Conservation (phyloP, 495 filamentous ascomycete genomes). For the Cladorrhinum samala region DNA sequence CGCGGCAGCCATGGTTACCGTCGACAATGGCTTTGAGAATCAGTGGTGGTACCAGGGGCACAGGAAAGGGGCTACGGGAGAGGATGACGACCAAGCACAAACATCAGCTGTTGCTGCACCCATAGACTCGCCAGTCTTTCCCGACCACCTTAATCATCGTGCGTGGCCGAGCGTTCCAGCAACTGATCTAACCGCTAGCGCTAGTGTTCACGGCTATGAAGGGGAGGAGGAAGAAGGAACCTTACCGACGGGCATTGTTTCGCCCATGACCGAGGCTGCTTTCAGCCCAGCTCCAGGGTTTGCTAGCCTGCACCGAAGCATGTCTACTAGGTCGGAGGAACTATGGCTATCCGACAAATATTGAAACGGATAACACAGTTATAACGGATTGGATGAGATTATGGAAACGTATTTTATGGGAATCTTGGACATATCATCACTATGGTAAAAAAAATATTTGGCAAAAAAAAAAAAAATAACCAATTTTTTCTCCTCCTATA, state of each 20-base stretch:
- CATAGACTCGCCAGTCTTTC: background rate
- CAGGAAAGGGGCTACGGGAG: conserved; percentile 17
- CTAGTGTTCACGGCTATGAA: background rate
- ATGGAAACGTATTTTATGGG: no score
- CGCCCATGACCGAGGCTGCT: conserved; percentile 16
- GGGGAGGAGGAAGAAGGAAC: background rate
- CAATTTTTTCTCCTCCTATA: background rate
- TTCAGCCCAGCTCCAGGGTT: conserved; percentile 11
- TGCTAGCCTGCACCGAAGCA: conserved; percentile 13
- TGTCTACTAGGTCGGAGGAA: conserved; percentile 29
- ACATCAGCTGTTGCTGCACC: background rate
- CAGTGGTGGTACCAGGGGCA: conserved; percentile 45
- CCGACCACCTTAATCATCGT: background rate
- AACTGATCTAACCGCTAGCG: background rate
- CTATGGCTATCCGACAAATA: conserved; percentile 15
- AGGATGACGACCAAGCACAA: background rate
- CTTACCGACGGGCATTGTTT: conserved; percentile 7
- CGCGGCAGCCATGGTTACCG: conserved; percentile 50
- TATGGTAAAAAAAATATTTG: background rate
- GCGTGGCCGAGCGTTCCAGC: background rate
- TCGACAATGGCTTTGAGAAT: conserved; percentile 48
- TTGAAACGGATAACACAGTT: no score
- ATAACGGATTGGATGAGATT: no score
- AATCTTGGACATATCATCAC: no score
- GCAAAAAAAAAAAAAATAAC: background rate